Base-by-base conservation (phyloP, 441 rosid species). In the Sinapis alba region DNA sequence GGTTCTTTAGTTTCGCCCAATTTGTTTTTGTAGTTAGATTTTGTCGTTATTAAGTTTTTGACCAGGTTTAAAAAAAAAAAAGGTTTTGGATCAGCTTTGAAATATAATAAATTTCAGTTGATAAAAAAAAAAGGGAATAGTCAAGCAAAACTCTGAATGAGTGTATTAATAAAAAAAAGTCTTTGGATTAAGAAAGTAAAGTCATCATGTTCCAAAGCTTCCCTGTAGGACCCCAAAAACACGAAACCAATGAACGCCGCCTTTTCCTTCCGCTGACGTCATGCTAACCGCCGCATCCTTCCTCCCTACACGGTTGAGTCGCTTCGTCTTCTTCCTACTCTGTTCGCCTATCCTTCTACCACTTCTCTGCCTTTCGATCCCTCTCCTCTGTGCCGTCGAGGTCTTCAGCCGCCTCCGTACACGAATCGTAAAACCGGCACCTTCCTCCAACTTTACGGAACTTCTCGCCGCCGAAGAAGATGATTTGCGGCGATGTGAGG, bases 271-370 rank as follows among this genome's bases (percentile, higher is more conserved):
- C 65, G 57, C 23, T 65, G 32, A 59, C 68, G 79, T 83, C 73
- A 81, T 86, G 85, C 51, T 88, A 83, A 84, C 87, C 75, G 57
- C 64, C 54, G 56, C 70, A 13, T 65, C 86, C 21, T 87, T 85
- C 85, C 74, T 86, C 34, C 82, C 84, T 47, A 77, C 78, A 21
- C 85, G 87, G 67, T 75, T 90, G 69, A 78, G 86, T 80, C 89
- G 90, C 9, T 78, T 65, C 64, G 3, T 86, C 21, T 73, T 87
- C 64, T 84, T 89, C 68, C 62, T 87, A 30, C 73, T 90, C 50
- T 87, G 89, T 58, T 89, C 90, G 7, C 97, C 97, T 7, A 56
- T 90, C 64, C 83, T 90, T 54, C 51, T 89, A 26, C 88, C 92
- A 8, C 65, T 90, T 7, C 81, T 89, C 72, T 87, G 80, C 70